A percentile compares a stretch with the other conserved stretches of the same genome.
Evolutionary conservation across 1,284 basidiomycete genomes (phyloP).

Genomic region (Rhodotorula sp.): DNA sequence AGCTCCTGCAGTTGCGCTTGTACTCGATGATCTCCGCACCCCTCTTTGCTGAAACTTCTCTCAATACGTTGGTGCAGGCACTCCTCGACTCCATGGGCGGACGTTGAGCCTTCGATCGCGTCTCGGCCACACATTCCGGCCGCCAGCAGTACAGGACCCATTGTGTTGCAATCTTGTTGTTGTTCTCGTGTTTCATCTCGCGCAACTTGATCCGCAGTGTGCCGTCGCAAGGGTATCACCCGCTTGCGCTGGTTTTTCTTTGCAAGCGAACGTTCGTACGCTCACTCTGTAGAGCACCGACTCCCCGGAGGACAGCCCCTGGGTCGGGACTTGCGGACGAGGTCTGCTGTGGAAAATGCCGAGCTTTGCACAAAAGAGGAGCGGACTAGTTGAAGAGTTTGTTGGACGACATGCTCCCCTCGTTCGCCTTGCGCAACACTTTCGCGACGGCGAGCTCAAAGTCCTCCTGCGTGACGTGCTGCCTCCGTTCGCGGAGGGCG

Average conservation of each 20-base stretch:
- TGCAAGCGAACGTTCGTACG: no score
- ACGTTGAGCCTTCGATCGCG: neutral
- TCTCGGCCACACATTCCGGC: neutral
- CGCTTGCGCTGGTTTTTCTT: no score
- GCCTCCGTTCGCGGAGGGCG: conserved; percentile 87
- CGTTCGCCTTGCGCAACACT: conserved; percentile 54
- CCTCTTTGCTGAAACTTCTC: neutral
- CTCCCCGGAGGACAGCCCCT: no score
- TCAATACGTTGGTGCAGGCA: neutral
- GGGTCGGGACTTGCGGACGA: neutral
- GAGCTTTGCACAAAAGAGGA: neutral
- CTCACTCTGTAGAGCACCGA: no score
- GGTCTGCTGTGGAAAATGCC: neutral
- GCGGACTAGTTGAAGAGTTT: conserved; percentile 51
- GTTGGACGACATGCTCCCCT: conserved; percentile 48
- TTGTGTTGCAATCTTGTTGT: neutral
- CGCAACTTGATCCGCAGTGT: neutral
- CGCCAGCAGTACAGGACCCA: neutral
- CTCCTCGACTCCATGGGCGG: neutral
- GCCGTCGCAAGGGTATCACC: no score
- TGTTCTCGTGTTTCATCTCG: neutral
- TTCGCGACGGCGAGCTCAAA: conserved; percentile 98
- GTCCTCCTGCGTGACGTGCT: conserved; percentile 97
- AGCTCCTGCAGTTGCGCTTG: neutral
- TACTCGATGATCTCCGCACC: no score